phyloP scores from a whole-genome alignment of 2,329 filamentous ascomycete genomes.

The Talaromyces sp. region DNA sequence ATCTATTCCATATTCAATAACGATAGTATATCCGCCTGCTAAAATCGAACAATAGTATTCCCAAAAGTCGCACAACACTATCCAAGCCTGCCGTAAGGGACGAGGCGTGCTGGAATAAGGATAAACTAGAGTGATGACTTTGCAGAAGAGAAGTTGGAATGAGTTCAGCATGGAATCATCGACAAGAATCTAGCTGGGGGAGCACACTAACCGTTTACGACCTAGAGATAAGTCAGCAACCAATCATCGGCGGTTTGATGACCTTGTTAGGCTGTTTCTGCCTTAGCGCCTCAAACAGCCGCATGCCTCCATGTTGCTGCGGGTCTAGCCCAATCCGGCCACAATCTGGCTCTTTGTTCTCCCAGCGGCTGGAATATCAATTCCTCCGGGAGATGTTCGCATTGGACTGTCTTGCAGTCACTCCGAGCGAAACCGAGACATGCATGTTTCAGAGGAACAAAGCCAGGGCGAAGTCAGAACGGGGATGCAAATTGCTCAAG shows the following conservation, averaged over 20 bases:
- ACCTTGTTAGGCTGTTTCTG: neutral
- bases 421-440: neutral
- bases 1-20: neutral
- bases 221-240: neutral
- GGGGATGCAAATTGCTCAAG: too few species aligned
- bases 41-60: too few species aligned
- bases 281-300: neutral
- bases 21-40: too few species aligned
- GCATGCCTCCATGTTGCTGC: neutral
- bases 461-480: too few species aligned
- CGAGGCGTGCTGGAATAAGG: neutral
- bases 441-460: neutral
- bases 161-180: constrained; percentile 4
- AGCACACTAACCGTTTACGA: neutral
- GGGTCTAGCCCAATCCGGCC: neutral
- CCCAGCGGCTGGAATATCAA: neutral
- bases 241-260: neutral
- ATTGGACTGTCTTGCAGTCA: too few species aligned
- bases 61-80: neutral
- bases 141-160: neutral
- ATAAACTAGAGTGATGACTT: neutral
- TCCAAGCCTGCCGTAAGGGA: neutral
- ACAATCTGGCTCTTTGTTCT: neutral
- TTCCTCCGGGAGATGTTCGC: neutral
- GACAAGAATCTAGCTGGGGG: neutral